Conservation (phyloP, 2,329 filamentous ascomycete genomes). For the Colletotrichum sp. region DNA sequence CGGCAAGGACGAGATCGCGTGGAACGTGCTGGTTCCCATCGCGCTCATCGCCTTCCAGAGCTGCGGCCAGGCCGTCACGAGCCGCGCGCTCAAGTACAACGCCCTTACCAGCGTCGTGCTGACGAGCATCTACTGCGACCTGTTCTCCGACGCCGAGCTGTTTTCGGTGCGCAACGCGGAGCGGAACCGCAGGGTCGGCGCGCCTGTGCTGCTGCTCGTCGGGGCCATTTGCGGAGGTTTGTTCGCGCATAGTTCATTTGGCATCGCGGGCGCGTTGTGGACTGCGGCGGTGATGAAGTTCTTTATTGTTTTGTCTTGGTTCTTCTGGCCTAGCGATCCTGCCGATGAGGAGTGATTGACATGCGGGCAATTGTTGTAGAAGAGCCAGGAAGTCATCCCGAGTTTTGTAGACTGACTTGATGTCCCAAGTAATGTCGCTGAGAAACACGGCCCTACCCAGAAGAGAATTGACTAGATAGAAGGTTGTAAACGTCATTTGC, state of each 20-base stretch:
- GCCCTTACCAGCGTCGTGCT: constrained; percentile 79
- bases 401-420: background rate
- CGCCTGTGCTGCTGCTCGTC: constrained; percentile 52
- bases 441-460: background rate
- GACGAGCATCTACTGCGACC: constrained; percentile 82
- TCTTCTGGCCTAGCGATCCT: constrained; percentile 60
- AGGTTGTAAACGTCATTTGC: background rate
- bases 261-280: constrained; percentile 63
- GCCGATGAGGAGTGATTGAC: constrained; percentile 31
- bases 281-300: constrained; percentile 63
- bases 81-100: constrained; percentile 71
- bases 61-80: constrained; percentile 79
- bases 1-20: constrained; percentile 50
- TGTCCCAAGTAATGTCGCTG: no score
- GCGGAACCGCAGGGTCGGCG: constrained; percentile 55
- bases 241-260: constrained; percentile 51
- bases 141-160: constrained; percentile 69
- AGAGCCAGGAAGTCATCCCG: background rate
- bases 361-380: background rate
- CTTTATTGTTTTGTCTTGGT: constrained; percentile 61
- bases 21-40: constrained; percentile 70
- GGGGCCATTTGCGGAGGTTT: constrained; percentile 57
- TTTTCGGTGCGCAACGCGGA: constrained; percentile 51
- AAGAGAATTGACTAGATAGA: background rate
- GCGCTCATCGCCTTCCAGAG: constrained; percentile 77